Conservation (phyloP, 768 basidiomycete genomes). For the Pulveroboletus ravenelii region DNA sequence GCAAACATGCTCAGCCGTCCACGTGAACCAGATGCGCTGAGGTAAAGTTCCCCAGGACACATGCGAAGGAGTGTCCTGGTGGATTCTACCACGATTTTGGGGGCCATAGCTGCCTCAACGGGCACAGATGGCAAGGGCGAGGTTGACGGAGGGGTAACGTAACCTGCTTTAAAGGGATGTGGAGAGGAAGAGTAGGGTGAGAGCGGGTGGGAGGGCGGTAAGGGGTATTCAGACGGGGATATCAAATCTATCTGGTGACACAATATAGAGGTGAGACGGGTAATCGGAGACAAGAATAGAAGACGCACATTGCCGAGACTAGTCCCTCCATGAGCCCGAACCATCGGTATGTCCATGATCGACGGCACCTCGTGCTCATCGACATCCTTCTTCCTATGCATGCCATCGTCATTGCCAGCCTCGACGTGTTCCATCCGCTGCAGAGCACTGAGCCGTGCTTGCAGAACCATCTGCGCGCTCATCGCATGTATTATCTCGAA, state of each 20-base stretch:
- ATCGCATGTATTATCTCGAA: constrained; percentile 33
- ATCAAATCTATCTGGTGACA: constrained; percentile 29
- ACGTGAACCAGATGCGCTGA: too few species aligned
- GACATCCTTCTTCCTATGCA: not conserved
- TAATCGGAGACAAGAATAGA: too few species aligned
- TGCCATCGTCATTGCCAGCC: too few species aligned
- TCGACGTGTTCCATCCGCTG: not conserved
- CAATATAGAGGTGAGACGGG: not conserved
- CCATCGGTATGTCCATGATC: too few species aligned
- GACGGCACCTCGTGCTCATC: not conserved
- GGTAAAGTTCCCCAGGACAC: too few species aligned
- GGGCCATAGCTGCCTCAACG: too few species aligned
- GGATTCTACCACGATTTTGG: constrained; percentile 5
- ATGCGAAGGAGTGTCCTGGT: not conserved
- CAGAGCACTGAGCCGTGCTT: too few species aligned
- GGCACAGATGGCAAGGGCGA: too few species aligned
- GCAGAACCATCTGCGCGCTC: not conserved
- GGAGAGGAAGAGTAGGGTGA: constrained; percentile 17
- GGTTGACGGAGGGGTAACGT: not conserved
- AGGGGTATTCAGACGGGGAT: constrained; percentile 35
- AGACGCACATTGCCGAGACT: too few species aligned
- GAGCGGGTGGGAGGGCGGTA: constrained; percentile 20
- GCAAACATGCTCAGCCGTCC: too few species aligned
- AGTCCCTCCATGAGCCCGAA: too few species aligned
- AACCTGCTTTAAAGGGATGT: constrained; percentile 16